Conservation (phyloP, 1,139 yeast species). For the Yamadazyma oceani region DNA sequence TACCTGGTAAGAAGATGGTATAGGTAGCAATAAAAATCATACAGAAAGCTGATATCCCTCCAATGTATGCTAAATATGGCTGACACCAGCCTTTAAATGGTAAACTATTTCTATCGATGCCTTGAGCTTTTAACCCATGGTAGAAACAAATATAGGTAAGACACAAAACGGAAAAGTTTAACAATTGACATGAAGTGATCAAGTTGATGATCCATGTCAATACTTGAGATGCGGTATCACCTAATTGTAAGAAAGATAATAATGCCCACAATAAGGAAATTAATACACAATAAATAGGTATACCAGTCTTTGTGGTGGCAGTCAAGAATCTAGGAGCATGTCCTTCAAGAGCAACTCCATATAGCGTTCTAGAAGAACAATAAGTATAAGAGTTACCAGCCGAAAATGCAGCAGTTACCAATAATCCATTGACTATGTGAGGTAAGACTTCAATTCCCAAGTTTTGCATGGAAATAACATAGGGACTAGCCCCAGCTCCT, state of each 20-base stretch:
- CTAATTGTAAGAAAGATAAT: conserved; percentile 47
- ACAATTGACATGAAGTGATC: conserved; percentile 63
- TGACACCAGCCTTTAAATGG: conserved; percentile 51
- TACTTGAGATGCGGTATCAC: conserved; percentile 46
- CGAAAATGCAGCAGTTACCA: conserved; percentile 44
- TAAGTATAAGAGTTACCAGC: conserved; percentile 51
- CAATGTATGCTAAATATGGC: conserved; percentile 42
- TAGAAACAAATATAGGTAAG: conserved; percentile 57
- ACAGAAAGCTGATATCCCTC: conserved; percentile 27
- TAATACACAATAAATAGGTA: conserved; percentile 32
- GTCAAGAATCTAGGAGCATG: conserved; percentile 53
- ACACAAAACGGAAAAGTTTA: conserved; percentile 66
- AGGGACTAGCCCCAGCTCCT: conserved; percentile 75
- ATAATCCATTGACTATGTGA: conserved; percentile 46
- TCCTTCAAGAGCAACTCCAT: conserved; percentile 46
- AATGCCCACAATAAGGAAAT: conserved; percentile 39
- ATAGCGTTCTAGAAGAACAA: conserved; percentile 45
- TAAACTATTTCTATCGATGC: conserved; percentile 45
- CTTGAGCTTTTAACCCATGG: conserved; percentile 67
- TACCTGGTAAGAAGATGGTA: conserved; percentile 61
- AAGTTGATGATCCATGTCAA: conserved; percentile 70
- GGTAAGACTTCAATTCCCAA: conserved; percentile 43
- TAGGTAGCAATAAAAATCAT: conserved; percentile 72
- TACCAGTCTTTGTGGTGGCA: conserved; percentile 37
- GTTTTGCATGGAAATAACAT: conserved; percentile 51